Evolutionary conservation across 306 rosid species (phyloP).

Genomic region (Cyclanthera cordifolia): DNA sequence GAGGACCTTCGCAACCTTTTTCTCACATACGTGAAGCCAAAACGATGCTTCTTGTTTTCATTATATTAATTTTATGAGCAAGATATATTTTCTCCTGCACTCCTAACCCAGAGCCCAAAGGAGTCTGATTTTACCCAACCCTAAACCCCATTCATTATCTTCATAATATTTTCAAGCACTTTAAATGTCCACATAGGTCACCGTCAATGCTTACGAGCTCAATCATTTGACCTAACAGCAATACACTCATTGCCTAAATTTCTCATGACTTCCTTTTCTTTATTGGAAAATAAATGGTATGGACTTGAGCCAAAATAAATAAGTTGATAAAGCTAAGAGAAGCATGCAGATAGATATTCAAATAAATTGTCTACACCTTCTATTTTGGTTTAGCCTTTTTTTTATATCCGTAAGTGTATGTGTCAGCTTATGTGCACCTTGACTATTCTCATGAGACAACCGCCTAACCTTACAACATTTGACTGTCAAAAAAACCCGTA

Average conservation of each 20-base stretch:
- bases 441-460: no score
- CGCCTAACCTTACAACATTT: no score
- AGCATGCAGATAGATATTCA: neutral
- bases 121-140: neutral
- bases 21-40: neutral
- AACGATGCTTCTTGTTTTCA: neutral
- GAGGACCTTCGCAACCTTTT: neutral
- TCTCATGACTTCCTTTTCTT: neutral
- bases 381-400: neutral
- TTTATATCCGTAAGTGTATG: no score
- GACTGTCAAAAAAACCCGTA: no score
- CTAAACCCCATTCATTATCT: neutral
- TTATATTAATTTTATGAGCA: neutral
- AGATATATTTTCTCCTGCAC: neutral
- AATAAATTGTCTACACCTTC: neutral
- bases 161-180: neutral
- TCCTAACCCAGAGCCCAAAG: neutral
- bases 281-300: neutral
- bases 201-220: neutral
- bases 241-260: neutral
- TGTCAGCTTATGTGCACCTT: no score
- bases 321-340: neutral
- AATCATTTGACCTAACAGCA: neutral
- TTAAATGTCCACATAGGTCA: neutral
- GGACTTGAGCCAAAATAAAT: neutral